A percentile compares a stretch with the other conserved stretches of the same genome.
phyloP scores from a whole-genome alignment of 2,329 filamentous ascomycete genomes.

The Xylariaceae sp. region DNA sequence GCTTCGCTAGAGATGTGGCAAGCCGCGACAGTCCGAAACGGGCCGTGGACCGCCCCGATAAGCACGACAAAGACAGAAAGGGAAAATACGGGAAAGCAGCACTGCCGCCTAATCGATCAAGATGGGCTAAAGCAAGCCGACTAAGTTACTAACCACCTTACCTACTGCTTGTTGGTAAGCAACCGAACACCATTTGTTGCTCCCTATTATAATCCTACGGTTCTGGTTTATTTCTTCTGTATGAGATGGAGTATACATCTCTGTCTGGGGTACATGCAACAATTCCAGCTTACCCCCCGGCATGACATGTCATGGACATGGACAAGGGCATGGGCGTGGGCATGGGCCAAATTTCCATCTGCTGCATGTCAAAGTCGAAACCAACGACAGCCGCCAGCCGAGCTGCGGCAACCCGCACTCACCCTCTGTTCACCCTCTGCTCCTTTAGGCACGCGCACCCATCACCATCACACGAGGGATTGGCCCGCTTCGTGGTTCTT shows the following conservation, averaged over 20 bases:
- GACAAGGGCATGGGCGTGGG: no score
- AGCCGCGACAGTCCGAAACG: no score
- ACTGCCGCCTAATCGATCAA: no score
- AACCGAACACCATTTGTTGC: background rate
- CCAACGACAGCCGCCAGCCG: conserved; percentile 3
- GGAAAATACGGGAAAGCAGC: no score
- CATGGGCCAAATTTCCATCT: background rate
- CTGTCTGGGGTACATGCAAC: background rate
- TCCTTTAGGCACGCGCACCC: background rate
- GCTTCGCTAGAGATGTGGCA: no score
- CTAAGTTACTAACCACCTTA: no score
- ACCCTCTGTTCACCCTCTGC: background rate
- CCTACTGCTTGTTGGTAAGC: background rate
- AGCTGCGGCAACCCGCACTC: background rate
- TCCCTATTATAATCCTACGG: background rate
- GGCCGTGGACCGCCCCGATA: no score
- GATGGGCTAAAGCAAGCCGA: no score
- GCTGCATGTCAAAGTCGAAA: background rate
- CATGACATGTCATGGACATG: background rate
- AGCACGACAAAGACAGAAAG: no score
- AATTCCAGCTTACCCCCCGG: background rate
- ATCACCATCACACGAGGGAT: conserved; percentile 2
- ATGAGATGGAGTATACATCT: background rate
- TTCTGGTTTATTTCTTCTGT: background rate
- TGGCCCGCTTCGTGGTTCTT: background rate